These are phyloP conservation scores for Rhamnella rubrinervis DNA, from an alignment of 331 rosid species.

Conservation along the genomic window DNA sequence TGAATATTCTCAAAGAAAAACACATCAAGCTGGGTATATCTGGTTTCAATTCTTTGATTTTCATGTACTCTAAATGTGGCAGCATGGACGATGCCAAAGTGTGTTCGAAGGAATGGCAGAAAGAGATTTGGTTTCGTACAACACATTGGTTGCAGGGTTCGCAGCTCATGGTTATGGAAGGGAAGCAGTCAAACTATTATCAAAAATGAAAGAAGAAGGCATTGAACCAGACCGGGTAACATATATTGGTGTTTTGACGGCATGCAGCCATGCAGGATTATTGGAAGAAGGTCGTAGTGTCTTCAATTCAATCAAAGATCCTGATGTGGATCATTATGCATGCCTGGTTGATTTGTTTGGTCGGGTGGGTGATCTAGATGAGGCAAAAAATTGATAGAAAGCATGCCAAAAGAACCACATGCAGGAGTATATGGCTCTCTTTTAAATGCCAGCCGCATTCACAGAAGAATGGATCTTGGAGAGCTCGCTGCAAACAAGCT, in stretches of 20 bases:
- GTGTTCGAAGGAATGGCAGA: slow-evolving; percentile 47
- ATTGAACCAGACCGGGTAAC: slow-evolving; percentile 59
- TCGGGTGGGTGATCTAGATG: slow-evolving; percentile 59
- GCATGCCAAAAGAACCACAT: slow-evolving; percentile 62
- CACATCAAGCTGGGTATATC: slow-evolving; percentile 45
- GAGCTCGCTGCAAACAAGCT: slow-evolving; percentile 57
- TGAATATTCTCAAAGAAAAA: slow-evolving; percentile 39
- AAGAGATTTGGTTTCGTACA: slow-evolving; percentile 58
- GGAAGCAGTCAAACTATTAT: slow-evolving; percentile 45
- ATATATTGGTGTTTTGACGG: slow-evolving; percentile 47
- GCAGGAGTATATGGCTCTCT: slow-evolving; percentile 68
- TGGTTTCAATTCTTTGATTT: slow-evolving; percentile 58
- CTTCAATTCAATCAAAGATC: slow-evolving; percentile 50
- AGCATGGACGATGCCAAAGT: slow-evolving; percentile 45
- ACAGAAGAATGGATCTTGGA: slow-evolving; percentile 49
- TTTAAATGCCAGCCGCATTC: slow-evolving; percentile 55
- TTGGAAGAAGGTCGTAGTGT: slow-evolving; percentile 51
- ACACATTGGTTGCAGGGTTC: slow-evolving; percentile 57
- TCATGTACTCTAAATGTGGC: slow-evolving; percentile 70
- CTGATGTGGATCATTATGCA: slow-evolving; percentile 60
- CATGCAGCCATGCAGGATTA: slow-evolving; percentile 71
- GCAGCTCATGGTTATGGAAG: slow-evolving; percentile 62
- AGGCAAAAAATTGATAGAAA: slow-evolving; percentile 47
- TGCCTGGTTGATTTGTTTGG: slow-evolving; percentile 70
- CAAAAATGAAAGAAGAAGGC: slow-evolving; percentile 48